Evolutionary conservation across 2,329 filamentous ascomycete genomes (phyloP).

Genomic region (Beauveria varroae): DNA sequence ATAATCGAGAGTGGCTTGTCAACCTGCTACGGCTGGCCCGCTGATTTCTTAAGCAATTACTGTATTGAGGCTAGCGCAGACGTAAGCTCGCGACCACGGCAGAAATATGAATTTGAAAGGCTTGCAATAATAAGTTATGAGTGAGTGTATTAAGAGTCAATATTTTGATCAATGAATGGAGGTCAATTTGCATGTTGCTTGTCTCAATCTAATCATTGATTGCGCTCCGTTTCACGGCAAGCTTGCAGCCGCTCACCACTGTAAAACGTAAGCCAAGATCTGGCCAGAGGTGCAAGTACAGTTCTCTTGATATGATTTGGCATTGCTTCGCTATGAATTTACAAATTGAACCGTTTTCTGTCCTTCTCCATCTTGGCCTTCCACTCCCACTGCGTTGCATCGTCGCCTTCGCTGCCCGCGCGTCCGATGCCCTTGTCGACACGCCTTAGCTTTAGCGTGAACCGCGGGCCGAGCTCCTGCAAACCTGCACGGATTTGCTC

Average conservation of each 20-base stretch:
- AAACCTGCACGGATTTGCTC: slow-evolving; percentile 80
- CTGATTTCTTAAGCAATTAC: slow-evolving; percentile 7
- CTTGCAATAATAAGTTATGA: no score
- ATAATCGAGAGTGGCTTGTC: neutral
- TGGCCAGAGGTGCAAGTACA: neutral
- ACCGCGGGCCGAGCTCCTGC: slow-evolving; percentile 80
- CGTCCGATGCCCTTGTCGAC: slow-evolving; percentile 81
- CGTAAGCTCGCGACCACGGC: no score
- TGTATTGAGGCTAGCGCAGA: slow-evolving; percentile 2
- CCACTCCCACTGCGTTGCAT: slow-evolving; percentile 92
- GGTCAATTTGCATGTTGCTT: neutral
- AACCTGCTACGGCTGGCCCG: neutral
- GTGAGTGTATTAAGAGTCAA: no score
- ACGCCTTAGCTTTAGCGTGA: slow-evolving; percentile 71
- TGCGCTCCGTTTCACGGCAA: neutral
- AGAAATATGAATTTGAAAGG: no score
- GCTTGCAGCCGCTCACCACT: neutral
- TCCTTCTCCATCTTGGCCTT: slow-evolving; percentile 92
- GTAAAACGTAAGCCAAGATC: neutral
- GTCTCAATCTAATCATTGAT: neutral
- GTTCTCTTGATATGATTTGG: neutral
- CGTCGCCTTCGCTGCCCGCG: slow-evolving; percentile 58
- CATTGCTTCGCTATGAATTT: slow-evolving; percentile 17
- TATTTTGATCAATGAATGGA: no score
- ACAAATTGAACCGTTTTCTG: slow-evolving; percentile 89